phyloP scores from a whole-genome alignment of 1,284 basidiomycete species.

The Singerocomus inundabilis region DNA sequence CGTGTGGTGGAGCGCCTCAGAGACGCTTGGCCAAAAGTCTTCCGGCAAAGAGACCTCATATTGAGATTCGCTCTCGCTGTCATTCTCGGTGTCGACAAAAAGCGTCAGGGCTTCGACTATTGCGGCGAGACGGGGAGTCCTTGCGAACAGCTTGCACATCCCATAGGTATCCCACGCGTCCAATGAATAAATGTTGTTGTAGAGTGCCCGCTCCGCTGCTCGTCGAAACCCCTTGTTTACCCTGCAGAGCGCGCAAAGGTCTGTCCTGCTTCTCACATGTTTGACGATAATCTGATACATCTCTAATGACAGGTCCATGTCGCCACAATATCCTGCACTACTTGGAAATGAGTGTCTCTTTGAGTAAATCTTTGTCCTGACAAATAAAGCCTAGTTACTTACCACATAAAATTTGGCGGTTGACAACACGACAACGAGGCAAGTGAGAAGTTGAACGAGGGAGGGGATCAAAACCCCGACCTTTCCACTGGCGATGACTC shows the following conservation, averaged over 20 bases:
- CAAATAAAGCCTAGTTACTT: not conserved
- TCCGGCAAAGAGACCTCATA: constrained; percentile 27
- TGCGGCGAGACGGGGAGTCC: constrained; percentile 44
- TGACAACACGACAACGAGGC: not conserved
- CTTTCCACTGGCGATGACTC: not conserved
- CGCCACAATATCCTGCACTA: constrained; percentile 16
- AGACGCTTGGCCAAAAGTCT: constrained; percentile 50
- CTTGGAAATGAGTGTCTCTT: constrained; percentile 8
- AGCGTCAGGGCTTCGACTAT: constrained; percentile 57
- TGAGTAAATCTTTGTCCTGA: not conserved
- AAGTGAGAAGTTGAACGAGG: not conserved
- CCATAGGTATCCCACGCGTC: constrained; percentile 38
- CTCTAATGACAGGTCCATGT: constrained; percentile 59
- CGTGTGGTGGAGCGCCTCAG: constrained; percentile 45
- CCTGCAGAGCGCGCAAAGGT: constrained; percentile 53
- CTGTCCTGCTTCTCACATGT: constrained; percentile 47
- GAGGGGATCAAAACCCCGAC: not conserved
- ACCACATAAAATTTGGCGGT: constrained; percentile 11
- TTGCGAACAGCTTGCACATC: constrained; percentile 48
- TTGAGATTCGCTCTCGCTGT: not conserved
- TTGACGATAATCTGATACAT: constrained; percentile 54
- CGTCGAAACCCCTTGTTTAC: constrained; percentile 54
- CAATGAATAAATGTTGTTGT: constrained; percentile 53
- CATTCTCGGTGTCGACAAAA: constrained; percentile 26
- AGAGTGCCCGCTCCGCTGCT: constrained; percentile 56